A percentile compares a stretch with the other conserved stretches of the same genome.
phyloP scores from a whole-genome alignment of 1,284 basidiomycete species.

The Lignosus rhinocerotis region DNA sequence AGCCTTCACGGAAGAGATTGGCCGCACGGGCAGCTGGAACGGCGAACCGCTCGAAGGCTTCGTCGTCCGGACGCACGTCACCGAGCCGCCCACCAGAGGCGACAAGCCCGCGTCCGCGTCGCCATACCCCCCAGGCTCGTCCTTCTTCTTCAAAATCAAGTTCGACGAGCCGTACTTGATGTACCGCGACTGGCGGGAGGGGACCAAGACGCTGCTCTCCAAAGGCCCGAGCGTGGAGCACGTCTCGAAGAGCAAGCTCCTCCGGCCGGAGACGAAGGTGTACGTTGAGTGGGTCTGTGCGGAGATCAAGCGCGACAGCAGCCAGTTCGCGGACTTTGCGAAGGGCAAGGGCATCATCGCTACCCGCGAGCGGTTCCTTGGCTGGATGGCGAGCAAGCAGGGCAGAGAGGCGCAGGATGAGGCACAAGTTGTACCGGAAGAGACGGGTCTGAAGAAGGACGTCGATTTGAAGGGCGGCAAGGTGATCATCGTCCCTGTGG shows the following conservation, averaged over 20 bases:
- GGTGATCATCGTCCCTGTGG: constrained; percentile 86
- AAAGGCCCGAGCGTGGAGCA: constrained; percentile 35
- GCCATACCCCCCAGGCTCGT: constrained; percentile 77
- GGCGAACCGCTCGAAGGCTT: constrained; percentile 94
- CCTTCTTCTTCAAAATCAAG: constrained; percentile 99
- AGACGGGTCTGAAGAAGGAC: constrained; percentile 38
- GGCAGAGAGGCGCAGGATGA: constrained; percentile 39
- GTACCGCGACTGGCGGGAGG: constrained; percentile 97
- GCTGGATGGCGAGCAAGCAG: constrained; percentile 59
- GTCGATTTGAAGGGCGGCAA: constrained; percentile 58
- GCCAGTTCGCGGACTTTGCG: constrained; percentile 65
- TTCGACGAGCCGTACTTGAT: constrained; percentile 99
- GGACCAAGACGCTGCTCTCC: constrained; percentile 78
- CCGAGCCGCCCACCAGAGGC: constrained; percentile 38
- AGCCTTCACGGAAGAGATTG: constrained; percentile 71
- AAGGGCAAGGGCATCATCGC: constrained; percentile 84
- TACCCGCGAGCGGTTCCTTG: constrained; percentile 79
- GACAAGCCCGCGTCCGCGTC: constrained; percentile 38
- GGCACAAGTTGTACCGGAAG: constrained; percentile 25
- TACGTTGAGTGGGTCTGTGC: constrained; percentile 73
- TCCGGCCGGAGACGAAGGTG: constrained; percentile 62
- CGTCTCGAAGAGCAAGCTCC: constrained; percentile 64
- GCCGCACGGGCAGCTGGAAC: constrained; percentile 74
- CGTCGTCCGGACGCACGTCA: constrained; percentile 83
- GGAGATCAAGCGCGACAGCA: constrained; percentile 66